Evolutionary conservation across 2,329 filamentous ascomycete genomes (phyloP).

Genomic region (Mycocentrospora acerina): DNA sequence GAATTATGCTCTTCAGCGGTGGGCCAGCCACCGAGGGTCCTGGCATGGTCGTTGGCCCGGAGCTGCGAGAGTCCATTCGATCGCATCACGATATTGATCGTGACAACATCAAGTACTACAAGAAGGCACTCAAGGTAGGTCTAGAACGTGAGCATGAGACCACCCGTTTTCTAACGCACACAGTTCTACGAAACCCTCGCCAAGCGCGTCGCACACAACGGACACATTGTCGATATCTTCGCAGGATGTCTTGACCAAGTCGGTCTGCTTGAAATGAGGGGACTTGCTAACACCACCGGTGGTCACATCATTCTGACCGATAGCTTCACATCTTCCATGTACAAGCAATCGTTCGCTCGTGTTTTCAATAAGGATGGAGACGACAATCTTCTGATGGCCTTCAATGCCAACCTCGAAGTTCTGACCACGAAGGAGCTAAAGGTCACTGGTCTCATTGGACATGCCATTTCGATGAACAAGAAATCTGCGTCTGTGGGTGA

Average conservation of each 20-base stretch:
- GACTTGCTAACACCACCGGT: constrained; percentile 90
- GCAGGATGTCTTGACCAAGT: constrained; percentile 97
- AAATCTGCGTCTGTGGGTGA: constrained; percentile 96
- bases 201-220: constrained; percentile 93
- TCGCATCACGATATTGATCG: constrained; percentile 98
- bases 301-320: constrained; percentile 98
- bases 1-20: constrained; percentile 96
- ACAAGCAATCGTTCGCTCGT: constrained; percentile 96
- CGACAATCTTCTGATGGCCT: constrained; percentile 95
- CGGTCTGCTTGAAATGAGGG: constrained; percentile 96
- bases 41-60: constrained; percentile 93
- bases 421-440: constrained; percentile 97
- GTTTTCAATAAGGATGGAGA: constrained; percentile 96
- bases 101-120: constrained; percentile 99
- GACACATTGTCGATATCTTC: constrained; percentile 96
- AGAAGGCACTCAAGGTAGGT: constrained; percentile 90
- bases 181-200: constrained; percentile 93
- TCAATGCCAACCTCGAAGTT: constrained; percentile 94
- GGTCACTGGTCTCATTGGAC: constrained; percentile 94
- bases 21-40: constrained; percentile 94
- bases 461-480: constrained; percentile 95
- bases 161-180: constrained; percentile 7
- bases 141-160: neutral
- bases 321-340: constrained; percentile 98
- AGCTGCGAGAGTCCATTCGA: constrained; percentile 92